A percentile compares a stretch with the other conserved stretches of the same genome.
phyloP scores from a whole-genome alignment of 345 rosid genomes.

The Pugionium cornutum region DNA sequence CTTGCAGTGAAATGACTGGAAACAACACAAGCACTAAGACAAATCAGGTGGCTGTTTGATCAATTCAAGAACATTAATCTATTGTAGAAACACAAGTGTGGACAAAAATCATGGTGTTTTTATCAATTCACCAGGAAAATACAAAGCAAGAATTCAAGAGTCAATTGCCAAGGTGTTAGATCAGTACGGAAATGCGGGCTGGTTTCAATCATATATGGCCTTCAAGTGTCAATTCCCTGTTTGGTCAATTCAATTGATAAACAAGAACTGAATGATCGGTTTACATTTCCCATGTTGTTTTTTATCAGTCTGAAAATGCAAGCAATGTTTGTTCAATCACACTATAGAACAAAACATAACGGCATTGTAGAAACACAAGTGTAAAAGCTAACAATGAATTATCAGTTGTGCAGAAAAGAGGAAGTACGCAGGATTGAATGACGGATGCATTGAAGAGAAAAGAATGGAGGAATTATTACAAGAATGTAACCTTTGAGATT shows the following conservation, averaged over 20 bases:
- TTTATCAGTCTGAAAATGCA: not conserved
- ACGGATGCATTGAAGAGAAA: not conserved
- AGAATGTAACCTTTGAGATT: constrained; percentile 56
- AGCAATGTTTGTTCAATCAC: constrained; percentile 3
- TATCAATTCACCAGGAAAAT: not conserved
- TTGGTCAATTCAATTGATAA: no score
- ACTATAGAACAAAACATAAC: not conserved
- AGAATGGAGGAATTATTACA: not conserved
- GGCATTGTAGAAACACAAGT: not conserved
- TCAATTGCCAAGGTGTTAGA: not conserved
- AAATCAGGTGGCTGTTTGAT: constrained; percentile 23
- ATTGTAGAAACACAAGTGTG: not conserved
- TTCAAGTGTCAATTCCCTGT: no score
- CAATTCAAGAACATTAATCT: not conserved
- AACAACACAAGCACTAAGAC: constrained; percentile 35
- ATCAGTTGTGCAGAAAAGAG: no score
- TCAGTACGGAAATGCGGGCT: not conserved
- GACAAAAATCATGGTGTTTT: constrained; percentile 9
- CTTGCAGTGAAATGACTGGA: constrained; percentile 68
- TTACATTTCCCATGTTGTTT: not conserved
- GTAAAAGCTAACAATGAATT: not conserved
- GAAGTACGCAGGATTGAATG: no score
- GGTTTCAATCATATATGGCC: not conserved
- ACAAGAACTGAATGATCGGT: no score
- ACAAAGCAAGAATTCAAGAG: not conserved